These are phyloP conservation scores for Colletotrichum siamense DNA, from an alignment of 2,329 filamentous ascomycete genomes.

Conservation along the genomic window DNA sequence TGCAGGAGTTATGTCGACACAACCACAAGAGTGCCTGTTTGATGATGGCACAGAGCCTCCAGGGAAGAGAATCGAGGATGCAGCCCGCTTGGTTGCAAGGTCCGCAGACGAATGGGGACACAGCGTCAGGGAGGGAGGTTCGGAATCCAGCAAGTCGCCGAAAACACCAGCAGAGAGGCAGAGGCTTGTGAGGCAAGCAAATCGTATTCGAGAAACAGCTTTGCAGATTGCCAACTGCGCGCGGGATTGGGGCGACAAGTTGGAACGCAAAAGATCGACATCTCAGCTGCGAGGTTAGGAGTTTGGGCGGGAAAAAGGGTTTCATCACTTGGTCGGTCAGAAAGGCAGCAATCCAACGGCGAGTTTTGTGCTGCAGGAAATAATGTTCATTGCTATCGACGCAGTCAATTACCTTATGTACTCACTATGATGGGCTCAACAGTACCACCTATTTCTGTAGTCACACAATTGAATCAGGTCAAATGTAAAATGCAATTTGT, in stretches of 20 bases:
- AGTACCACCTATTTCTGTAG: neutral
- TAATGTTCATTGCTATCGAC: neutral
- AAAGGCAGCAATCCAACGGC: neutral
- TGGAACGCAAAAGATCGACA: slow-evolving; percentile 9
- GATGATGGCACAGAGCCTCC: slow-evolving; percentile 51
- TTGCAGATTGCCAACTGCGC: slow-evolving; percentile 15
- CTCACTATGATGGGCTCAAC: neutral
- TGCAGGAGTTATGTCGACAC: slow-evolving; percentile 89
- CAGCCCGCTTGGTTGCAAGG: slow-evolving; percentile 29
- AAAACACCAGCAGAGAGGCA: neutral
- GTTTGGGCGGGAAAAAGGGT: neutral
- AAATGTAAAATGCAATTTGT: neutral
- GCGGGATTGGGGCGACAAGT: slow-evolving; percentile 19
- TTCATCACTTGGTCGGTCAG: neutral
- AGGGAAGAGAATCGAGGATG: slow-evolving; percentile 29
- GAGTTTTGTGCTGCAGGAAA: neutral
- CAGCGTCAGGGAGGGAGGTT: neutral
- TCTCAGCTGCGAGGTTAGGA: neutral
- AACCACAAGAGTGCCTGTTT: slow-evolving; percentile 91
- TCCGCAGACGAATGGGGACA: slow-evolving; percentile 30
- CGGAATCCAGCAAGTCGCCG: neutral
- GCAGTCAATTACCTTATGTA: neutral
- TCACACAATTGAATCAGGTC: neutral
- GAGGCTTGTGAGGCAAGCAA: slow-evolving; percentile 6
- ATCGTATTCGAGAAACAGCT: slow-evolving; percentile 15